Percentiles rank a stretch among this genome's conserved stretches.
Evolutionary conservation across 2,329 filamentous ascomycete genomes (phyloP).

Genomic region (Colletotrichum nymphaeae): DNA sequence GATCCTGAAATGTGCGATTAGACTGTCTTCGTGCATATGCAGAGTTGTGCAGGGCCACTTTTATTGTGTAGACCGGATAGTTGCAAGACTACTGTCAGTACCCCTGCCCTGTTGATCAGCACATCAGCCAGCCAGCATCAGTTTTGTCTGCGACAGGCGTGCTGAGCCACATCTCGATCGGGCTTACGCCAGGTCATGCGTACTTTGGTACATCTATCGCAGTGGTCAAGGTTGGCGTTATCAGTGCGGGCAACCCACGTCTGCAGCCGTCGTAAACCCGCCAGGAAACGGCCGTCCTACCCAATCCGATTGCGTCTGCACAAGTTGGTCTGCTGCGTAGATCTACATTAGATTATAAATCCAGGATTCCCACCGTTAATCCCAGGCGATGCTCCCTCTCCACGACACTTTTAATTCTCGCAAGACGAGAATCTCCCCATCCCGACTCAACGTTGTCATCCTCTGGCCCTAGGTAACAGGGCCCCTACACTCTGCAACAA

Average conservation of each 20-base stretch:
- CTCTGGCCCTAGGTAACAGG: constrained; percentile 27
- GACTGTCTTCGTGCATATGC: constrained; percentile 17
- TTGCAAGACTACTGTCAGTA: not conserved
- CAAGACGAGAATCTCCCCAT: constrained; percentile 5
- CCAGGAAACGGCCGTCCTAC: not conserved
- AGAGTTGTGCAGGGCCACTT: not conserved
- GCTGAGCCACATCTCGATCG: not conserved
- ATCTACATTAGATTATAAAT: not conserved
- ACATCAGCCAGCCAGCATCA: not conserved
- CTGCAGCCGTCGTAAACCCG: constrained; percentile 21
- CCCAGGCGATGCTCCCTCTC: not conserved
- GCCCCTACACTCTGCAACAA: constrained; percentile 37
- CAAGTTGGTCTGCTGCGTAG: no score
- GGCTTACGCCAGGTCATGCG: not conserved
- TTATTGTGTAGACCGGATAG: not conserved
- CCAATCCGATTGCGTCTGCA: not conserved
- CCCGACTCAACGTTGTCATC: not conserved
- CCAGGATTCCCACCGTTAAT: not conserved
- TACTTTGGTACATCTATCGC: not conserved
- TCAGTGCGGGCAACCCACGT: not conserved
- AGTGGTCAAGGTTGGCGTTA: not conserved
- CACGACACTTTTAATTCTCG: constrained; percentile 3
- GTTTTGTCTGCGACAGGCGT: not conserved
- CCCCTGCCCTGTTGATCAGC: not conserved
- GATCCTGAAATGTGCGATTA: not conserved